Base-by-base conservation (phyloP, 1,284 basidiomycete genomes). In the Boletus mariae region DNA sequence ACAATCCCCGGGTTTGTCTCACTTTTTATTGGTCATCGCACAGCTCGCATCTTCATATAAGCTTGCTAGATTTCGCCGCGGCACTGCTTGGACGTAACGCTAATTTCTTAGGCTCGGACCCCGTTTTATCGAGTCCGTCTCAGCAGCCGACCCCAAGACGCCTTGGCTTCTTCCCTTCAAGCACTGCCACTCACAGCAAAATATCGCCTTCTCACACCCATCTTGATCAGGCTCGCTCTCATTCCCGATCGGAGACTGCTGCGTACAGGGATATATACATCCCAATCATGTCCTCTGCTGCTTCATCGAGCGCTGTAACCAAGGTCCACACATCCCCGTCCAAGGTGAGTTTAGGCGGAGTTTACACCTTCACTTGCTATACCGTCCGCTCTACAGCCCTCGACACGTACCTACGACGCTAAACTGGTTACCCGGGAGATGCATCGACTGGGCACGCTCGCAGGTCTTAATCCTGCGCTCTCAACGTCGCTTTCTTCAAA, bases 361-460 rank as follows among this genome's bases (percentile, higher is more conserved):
- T 54, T 57, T 51, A 29, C 54, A 29, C 48, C 35, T 34, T 29
- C 20, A 15, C 20, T 23, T 13, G 8, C 13, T 43, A 6, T 43
- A 23, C 15, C 13, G 12, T 13, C 42, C 26, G 15, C 42, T 28
- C 5, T 28, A 75, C 66, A 80, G 48, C 79, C 80, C 11, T 80
- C 83, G 59, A 73, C 80, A 20, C 80, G 85, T 23, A 85, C 84
- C 1, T 87, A 87, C 69, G 84, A 87, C 69, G 75, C 83, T 15
- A 86, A 87, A 65, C 73, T 87, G 42, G 84, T 88, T 56, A 79
- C 83, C 1, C 79, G 85, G 47, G 87, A 90, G 67, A 90, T 90
- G 87, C 86, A 90, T 61, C 79, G 87, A 44, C 76, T 90, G 11
- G 86, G 84, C 26, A 83, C 76, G 38, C 74, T 85, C 35, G 75